Percentiles rank a stretch among this genome's conserved stretches.
Evolutionary conservation across 805 yeast genomes (phyloP).

Genomic region (Sungouiella blattae): DNA sequence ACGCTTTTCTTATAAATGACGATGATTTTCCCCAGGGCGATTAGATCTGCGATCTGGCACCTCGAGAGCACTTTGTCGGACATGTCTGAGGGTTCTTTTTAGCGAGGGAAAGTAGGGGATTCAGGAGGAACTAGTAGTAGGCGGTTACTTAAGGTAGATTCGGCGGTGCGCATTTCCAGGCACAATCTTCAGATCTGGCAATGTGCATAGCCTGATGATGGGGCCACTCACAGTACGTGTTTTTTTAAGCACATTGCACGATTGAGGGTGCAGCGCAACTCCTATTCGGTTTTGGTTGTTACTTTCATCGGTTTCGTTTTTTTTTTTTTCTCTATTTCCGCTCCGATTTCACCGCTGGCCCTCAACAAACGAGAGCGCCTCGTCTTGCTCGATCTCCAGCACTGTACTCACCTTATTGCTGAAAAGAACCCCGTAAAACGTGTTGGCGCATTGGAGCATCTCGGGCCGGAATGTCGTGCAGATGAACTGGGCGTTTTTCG

Average conservation of each 20-base stretch:
- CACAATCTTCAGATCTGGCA: not conserved
- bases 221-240: no score
- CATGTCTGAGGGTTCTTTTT: no score
- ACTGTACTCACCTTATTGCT: slow-evolving; percentile 78
- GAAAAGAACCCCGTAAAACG: slow-evolving; percentile 83
- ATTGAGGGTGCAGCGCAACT: no score
- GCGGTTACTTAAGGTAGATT: not conserved
- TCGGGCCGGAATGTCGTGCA: slow-evolving; percentile 97
- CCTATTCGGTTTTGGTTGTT: no score
- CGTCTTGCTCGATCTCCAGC: slow-evolving; percentile 61
- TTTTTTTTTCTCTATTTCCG: no score
- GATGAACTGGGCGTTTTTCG: slow-evolving; percentile 78
- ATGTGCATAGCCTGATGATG: no score
- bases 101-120: no score
- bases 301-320: no score
- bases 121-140: no score
- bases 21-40: slow-evolving; percentile 64
- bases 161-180: not conserved
- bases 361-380: slow-evolving; percentile 82
- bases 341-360: slow-evolving; percentile 47
- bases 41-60: slow-evolving; percentile 49
- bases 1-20: slow-evolving; percentile 64
- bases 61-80: slow-evolving; percentile 19
- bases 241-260: no score
- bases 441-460: slow-evolving; percentile 81